phyloP scores from a whole-genome alignment of 164 flowering plant species.

The Magnolia officinalis region DNA sequence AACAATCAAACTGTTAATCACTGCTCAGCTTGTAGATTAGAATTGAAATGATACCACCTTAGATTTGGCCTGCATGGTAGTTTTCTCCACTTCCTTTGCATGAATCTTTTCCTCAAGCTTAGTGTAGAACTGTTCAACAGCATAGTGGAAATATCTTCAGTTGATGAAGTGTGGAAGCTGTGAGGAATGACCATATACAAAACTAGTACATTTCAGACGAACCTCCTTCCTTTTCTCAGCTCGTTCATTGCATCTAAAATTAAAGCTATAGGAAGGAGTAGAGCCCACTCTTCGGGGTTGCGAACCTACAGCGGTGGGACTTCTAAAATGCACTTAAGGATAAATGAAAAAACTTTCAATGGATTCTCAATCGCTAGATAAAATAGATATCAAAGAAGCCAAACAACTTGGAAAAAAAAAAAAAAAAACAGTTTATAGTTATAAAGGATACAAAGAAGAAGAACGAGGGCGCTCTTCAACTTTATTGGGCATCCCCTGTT shows the following conservation, averaged over 20 bases:
- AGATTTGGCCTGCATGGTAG: constrained; percentile 70
- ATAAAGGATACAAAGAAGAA: constrained; percentile 64
- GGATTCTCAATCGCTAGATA: not conserved
- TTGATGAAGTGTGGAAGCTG: not conserved
- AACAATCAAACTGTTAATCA: not conserved
- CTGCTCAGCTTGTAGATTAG: not conserved
- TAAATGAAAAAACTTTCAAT: constrained; percentile 11
- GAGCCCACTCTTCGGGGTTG: constrained; percentile 54
- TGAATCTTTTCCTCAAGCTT: constrained; percentile 90
- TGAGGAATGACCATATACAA: not conserved
- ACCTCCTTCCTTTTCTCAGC: constrained; percentile 96
- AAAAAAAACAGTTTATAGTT: not conserved
- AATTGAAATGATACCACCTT: constrained; percentile 43
- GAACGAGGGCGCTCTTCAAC: constrained; percentile 40
- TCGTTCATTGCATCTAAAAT: constrained; percentile 85
- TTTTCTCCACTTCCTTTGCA: constrained; percentile 78
- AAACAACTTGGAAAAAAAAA: not conserved
- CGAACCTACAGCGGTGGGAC: constrained; percentile 50
- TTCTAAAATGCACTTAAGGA: constrained; percentile 49
- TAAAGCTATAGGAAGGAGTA: constrained; percentile 76
- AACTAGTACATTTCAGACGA: constrained; percentile 13
- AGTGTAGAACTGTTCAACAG: constrained; percentile 60
- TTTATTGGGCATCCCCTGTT: constrained; percentile 31
- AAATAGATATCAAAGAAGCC: not conserved
- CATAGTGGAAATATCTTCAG: not conserved